Evolutionary conservation across 129 eudicot species (phyloP).

Genomic region (Sambucus nigra): DNA sequence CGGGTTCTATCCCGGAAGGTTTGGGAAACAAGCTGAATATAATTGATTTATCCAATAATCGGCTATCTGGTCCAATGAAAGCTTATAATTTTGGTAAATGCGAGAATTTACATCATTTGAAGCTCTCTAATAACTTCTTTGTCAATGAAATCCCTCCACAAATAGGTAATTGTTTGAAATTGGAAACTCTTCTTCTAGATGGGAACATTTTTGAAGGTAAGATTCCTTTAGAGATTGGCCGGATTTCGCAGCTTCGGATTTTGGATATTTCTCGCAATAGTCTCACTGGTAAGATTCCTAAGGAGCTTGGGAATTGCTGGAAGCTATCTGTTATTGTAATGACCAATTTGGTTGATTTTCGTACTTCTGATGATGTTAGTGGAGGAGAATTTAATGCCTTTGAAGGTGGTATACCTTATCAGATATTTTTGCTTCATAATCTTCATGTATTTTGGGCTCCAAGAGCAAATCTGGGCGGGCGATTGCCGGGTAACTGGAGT

Average conservation of each 20-base stretch:
- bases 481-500: conserved; percentile 19
- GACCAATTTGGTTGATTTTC: conserved; percentile 20
- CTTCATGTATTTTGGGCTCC: conserved; percentile 29
- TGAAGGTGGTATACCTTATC: conserved; percentile 23
- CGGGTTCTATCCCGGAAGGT: conserved; percentile 15
- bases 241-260: conserved; percentile 14
- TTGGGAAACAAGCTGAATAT: conserved; percentile 7
- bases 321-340: conserved; percentile 19
- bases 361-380: conserved; percentile 5
- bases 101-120: conserved; percentile 10
- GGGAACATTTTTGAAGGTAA: conserved; percentile 27
- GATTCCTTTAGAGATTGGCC: conserved; percentile 20
- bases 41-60: conserved; percentile 27
- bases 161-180: conserved; percentile 14
- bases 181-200: conserved; percentile 21
- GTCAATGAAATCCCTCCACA: conserved; percentile 12
- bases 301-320: conserved; percentile 19
- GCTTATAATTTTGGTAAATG: conserved; percentile 2
- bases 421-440: conserved; percentile 19
- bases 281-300: conserved; percentile 20
- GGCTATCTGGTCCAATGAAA: conserved; percentile 5
- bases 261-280: conserved; percentile 31
- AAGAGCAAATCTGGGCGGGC: conserved; percentile 27
- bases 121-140: conserved; percentile 22
- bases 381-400: conserved; percentile 31